A percentile compares a stretch with the other conserved stretches of the same genome.
phyloP scores from a whole-genome alignment of 768 basidiomycete species.

The Termitomyces sp. region DNA sequence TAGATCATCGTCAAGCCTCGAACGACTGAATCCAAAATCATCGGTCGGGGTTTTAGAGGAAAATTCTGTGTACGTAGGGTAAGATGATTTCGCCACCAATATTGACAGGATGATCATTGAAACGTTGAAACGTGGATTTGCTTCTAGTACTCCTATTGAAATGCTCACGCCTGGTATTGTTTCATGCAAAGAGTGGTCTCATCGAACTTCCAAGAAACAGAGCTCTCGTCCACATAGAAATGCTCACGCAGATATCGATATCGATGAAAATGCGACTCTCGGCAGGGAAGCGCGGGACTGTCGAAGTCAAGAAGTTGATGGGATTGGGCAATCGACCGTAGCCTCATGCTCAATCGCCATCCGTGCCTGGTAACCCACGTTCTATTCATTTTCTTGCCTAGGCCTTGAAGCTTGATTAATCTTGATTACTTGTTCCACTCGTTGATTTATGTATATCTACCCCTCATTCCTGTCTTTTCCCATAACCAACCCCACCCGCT shows the following conservation, averaged over 20 bases:
- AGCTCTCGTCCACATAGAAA: not conserved
- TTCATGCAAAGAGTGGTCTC: not conserved
- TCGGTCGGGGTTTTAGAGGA: not conserved
- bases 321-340: too few species aligned
- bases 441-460: slow-evolving; percentile 3
- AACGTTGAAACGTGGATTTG: too few species aligned
- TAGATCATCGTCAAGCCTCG: not conserved
- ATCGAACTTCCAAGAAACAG: not conserved
- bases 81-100: not conserved
- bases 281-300: too few species aligned
- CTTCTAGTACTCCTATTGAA: not conserved
- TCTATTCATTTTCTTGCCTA: not conserved
- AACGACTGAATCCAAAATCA: not conserved
- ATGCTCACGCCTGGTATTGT: not conserved
- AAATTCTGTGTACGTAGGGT: not conserved
- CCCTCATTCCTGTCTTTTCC: slow-evolving; percentile 1
- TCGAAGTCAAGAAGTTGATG: too few species aligned
- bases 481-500: not conserved
- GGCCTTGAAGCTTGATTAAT: not conserved
- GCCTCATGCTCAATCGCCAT: not conserved
- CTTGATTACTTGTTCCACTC: slow-evolving; percentile 4
- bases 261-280: not conserved
- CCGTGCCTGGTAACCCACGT: slow-evolving; percentile 1
- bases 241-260: not conserved
- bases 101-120: not conserved